Conservation (phyloP, 495 filamentous ascomycete genomes). For the Penicillium simplicissimum region DNA sequence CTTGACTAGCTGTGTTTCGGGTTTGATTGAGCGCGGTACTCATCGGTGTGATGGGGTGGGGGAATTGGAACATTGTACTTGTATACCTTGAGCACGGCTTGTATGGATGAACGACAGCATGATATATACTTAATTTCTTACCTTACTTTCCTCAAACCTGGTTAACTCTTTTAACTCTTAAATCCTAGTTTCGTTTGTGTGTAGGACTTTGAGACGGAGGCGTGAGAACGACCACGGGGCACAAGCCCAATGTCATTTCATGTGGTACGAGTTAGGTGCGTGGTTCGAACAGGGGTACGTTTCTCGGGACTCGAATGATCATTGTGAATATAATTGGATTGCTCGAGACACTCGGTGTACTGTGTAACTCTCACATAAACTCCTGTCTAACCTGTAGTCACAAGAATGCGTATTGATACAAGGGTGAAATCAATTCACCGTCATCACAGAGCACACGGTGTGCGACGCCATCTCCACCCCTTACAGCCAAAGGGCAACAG, state of each 20-base stretch:
- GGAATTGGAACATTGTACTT: not conserved
- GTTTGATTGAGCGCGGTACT: not conserved
- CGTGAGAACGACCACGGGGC: not conserved
- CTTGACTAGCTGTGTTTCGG: not conserved
- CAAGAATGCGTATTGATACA: constrained; percentile 29
- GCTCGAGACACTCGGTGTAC: not conserved
- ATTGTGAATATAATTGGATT: not conserved
- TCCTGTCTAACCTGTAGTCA: constrained; percentile 19
- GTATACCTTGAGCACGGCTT: constrained; percentile 8
- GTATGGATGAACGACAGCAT: constrained; percentile 13
- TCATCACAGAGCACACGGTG: not conserved
- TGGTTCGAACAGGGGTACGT: not conserved
- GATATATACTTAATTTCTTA: constrained; percentile 3
- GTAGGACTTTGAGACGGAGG: too few relatives aligned
- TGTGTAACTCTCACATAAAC: not conserved
- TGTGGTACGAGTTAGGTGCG: not conserved
- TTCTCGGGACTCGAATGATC: not conserved
- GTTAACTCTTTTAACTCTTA: not conserved
- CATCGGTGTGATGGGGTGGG: not conserved
- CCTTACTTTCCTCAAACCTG: not conserved
- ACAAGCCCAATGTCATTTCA: not conserved
- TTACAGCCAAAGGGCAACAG: constrained; percentile 29
- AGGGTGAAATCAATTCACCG: not conserved
- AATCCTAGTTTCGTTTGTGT: constrained; percentile 2
- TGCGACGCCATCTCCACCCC: not conserved